Conservation (phyloP, 805 yeast genomes). For the Torulaspora maleeae region DNA sequence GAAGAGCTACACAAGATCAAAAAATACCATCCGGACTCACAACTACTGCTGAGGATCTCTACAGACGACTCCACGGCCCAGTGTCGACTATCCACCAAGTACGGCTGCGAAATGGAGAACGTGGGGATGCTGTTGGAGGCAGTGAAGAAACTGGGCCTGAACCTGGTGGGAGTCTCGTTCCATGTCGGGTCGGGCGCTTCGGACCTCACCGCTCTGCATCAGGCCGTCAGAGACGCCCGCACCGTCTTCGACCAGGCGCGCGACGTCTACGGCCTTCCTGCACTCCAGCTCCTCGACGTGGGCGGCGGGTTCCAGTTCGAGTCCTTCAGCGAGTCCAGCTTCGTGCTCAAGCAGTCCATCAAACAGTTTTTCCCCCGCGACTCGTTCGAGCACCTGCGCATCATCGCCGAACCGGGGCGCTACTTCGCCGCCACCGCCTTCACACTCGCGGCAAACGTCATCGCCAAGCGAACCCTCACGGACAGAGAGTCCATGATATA, state of each 20-base stretch:
- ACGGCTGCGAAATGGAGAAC: slow-evolving; percentile 66
- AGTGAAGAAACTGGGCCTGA: slow-evolving; percentile 58
- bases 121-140: slow-evolving; percentile 53
- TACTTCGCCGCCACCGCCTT: slow-evolving; percentile 81
- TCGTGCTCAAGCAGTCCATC: slow-evolving; percentile 52
- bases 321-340: slow-evolving; percentile 56
- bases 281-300: slow-evolving; percentile 62
- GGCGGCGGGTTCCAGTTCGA: slow-evolving; percentile 88
- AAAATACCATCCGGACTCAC: slow-evolving; percentile 61
- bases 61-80: slow-evolving; percentile 88
- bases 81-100: slow-evolving; percentile 82
- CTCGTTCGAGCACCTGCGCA: slow-evolving; percentile 30
- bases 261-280: slow-evolving; percentile 39
- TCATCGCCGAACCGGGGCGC: slow-evolving; percentile 94
- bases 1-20: slow-evolving; percentile 78
- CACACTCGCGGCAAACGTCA: slow-evolving; percentile 76
- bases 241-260: slow-evolving; percentile 58
- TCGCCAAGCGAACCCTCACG: slow-evolving; percentile 63
- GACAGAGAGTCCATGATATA: slow-evolving; percentile 62
- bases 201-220: slow-evolving; percentile 58
- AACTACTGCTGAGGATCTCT: slow-evolving; percentile 70
- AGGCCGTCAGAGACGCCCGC: slow-evolving; percentile 70
- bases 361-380: slow-evolving; percentile 53
- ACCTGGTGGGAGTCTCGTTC: slow-evolving; percentile 83
- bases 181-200: slow-evolving; percentile 94